phyloP scores from a whole-genome alignment of 305 asterid genomes.

The Fraxinus sp. region DNA sequence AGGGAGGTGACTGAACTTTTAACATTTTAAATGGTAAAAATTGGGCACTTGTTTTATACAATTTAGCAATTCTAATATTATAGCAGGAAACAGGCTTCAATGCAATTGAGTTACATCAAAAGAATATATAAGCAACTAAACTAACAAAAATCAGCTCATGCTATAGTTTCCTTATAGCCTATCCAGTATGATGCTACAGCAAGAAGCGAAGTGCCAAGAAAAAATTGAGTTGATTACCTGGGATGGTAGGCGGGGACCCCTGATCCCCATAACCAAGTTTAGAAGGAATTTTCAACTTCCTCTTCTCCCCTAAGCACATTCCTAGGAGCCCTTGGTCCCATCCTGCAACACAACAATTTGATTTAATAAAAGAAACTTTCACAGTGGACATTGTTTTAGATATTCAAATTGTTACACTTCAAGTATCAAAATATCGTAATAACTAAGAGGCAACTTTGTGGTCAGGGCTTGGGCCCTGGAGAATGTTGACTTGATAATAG shows the following conservation, averaged over 20 bases:
- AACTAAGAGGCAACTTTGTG: not conserved
- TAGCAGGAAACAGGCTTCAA: not conserved
- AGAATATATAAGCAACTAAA: not conserved
- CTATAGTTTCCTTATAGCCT: not conserved
- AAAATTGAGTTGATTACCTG: conserved; percentile 51
- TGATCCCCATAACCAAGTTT: conserved; percentile 94
- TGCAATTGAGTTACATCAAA: not conserved
- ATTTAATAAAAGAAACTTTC: not conserved
- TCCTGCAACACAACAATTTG: conserved; percentile 53
- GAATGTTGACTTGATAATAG: not conserved
- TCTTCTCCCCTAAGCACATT: conserved; percentile 92
- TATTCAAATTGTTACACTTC: not conserved
- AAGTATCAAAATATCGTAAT: not conserved
- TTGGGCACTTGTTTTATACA: not conserved
- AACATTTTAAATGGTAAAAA: not conserved
- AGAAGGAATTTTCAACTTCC: conserved; percentile 89
- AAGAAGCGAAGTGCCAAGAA: not conserved
- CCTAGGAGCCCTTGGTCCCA: conserved; percentile 98
- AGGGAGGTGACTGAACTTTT: not conserved
- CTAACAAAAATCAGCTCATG: not conserved
- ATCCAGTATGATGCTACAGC: not conserved
- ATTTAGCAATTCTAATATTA: not conserved
- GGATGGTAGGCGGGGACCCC: conserved; percentile 93
- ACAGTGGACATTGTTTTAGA: not conserved
- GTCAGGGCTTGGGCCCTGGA: not conserved